phyloP scores from a whole-genome alignment of 2,329 filamentous ascomycete species.

The Hysterium pulicare region DNA sequence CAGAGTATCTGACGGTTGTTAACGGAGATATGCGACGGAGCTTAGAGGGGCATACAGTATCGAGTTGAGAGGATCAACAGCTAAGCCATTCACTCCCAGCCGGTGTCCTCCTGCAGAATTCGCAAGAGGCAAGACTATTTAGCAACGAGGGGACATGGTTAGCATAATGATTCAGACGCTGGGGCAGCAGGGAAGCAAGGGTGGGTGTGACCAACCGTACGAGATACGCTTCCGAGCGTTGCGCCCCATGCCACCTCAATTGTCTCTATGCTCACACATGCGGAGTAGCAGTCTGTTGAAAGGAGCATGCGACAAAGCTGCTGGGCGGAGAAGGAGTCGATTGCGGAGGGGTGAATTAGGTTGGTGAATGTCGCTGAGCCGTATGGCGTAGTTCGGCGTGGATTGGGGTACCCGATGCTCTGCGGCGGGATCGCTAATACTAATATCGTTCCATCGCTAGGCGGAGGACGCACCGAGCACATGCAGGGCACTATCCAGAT shows the following conservation, averaged over 20 bases:
- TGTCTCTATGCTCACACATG: constrained; percentile 16
- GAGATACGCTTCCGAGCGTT: constrained; percentile 53
- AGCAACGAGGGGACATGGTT: constrained; percentile 13
- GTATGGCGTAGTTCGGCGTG: neutral
- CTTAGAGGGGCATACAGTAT: constrained; percentile 66
- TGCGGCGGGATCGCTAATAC: constrained; percentile 2
- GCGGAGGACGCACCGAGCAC: neutral
- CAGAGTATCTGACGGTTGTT: constrained; percentile 70
- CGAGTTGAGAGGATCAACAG: constrained; percentile 75
- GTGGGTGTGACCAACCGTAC: constrained; percentile 42
- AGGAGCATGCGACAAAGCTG: neutral
- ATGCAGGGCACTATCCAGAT: constrained; percentile 1
- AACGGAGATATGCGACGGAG: constrained; percentile 6
- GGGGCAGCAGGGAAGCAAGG: constrained; percentile 6
- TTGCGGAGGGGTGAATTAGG: too few species aligned
- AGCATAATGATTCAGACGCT: constrained; percentile 4
- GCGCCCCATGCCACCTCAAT: constrained; percentile 43
- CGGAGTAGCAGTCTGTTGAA: constrained; percentile 6
- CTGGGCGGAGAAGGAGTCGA: neutral
- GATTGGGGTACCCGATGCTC: neutral
- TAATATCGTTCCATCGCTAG: neutral
- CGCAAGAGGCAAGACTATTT: constrained; percentile 66
- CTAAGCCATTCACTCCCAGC: constrained; percentile 90
- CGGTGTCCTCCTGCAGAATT: constrained; percentile 80
- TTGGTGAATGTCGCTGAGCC: neutral